Percentiles rank a stretch among this genome's conserved stretches.
phyloP scores from a whole-genome alignment of 495 filamentous ascomycete genomes.

The Parathielavia hyrcaniae region DNA sequence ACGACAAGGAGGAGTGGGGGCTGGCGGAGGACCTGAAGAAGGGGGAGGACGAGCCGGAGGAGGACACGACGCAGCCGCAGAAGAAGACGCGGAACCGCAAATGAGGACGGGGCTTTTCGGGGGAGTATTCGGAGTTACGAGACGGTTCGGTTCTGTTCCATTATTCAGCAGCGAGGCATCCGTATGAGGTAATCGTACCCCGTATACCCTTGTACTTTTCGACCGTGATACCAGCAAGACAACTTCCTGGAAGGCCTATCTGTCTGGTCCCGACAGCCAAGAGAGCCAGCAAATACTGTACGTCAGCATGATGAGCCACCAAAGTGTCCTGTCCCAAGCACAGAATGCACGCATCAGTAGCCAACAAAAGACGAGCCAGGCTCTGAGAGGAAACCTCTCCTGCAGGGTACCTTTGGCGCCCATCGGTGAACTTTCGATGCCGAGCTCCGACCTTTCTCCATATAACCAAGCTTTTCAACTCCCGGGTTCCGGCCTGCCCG shows the following conservation, averaged over 20 bases:
- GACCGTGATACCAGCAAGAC: no score
- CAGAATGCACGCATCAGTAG: no score
- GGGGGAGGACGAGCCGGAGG: conserved; percentile 85
- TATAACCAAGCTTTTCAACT: neutral
- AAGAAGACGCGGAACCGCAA: conserved; percentile 68
- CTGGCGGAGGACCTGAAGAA: conserved; percentile 81
- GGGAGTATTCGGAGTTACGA: no score
- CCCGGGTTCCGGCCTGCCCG: neutral
- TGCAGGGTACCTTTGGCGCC: neutral
- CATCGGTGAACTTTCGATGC: conserved; percentile 1
- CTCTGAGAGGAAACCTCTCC: neutral
- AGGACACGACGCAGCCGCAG: conserved; percentile 62
- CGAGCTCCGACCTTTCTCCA: conserved; percentile 2
- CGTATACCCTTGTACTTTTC: no score
- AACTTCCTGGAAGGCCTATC: no score
- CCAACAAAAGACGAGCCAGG: neutral
- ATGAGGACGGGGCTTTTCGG: conserved; percentile 18
- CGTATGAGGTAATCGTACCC: no score
- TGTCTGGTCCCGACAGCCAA: no score
- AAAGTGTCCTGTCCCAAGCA: no score
- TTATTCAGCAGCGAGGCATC: no score
- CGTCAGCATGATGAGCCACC: no score
- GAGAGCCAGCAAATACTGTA: no score
- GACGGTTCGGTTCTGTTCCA: no score
- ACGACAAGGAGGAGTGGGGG: conserved; percentile 84